These are phyloP conservation scores for Boletus tylopilopsis DNA, from an alignment of 768 basidiomycete genomes.

Conservation along the genomic window DNA sequence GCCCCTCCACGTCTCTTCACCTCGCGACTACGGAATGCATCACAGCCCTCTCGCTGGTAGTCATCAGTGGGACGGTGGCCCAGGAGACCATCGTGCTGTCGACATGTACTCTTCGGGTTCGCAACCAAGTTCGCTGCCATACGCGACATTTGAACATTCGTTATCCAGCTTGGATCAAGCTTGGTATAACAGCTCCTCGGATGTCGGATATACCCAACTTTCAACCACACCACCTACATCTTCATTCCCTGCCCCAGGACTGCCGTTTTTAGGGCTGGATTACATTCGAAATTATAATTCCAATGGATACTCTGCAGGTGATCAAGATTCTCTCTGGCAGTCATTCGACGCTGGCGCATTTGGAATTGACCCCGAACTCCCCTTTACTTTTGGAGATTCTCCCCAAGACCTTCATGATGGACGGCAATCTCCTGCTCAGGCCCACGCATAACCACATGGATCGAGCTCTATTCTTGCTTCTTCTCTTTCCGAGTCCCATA, in stretches of 20 bases:
- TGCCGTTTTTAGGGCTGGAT: conserved; percentile 84
- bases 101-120: conserved; percentile 44
- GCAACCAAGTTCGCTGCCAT: conserved; percentile 35
- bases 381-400: conserved; percentile 53
- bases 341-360: conserved; percentile 73
- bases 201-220: conserved; percentile 40
- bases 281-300: conserved; percentile 76
- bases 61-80: conserved; percentile 44
- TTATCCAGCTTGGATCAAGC: conserved; percentile 38
- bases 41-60: conserved; percentile 29
- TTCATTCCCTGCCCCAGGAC: conserved; percentile 65
- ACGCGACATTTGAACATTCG: conserved; percentile 43
- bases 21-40: conserved; percentile 50
- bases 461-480: background rate
- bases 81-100: conserved; percentile 36
- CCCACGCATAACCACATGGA: conserved; percentile 16
- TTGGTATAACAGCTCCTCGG: conserved; percentile 34
- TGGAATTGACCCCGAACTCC: conserved; percentile 72
- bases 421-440: conserved; percentile 25
- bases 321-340: conserved; percentile 46
- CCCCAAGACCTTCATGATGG: conserved; percentile 28
- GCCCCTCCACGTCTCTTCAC: conserved; percentile 48
- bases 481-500: conserved; percentile 10
- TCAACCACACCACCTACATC: conserved; percentile 59
- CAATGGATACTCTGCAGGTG: conserved; percentile 34